Base-by-base conservation (phyloP, 176 grass and related monocot genomes). In the Poa pratensis region DNA sequence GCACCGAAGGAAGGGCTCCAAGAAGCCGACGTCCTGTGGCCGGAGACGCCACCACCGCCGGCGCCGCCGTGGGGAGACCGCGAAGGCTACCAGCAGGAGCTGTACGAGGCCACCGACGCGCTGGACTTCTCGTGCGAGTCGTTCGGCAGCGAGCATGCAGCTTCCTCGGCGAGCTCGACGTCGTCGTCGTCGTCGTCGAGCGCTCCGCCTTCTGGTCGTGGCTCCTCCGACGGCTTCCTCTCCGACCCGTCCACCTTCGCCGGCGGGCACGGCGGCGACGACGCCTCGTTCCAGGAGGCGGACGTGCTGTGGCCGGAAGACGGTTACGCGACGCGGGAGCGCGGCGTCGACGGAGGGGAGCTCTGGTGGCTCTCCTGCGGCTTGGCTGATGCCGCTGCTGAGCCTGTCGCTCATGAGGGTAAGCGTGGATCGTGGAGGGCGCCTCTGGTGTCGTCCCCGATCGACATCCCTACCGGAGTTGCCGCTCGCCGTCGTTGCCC, bases 271-370 rank as follows among this genome's bases (percentile, higher is more conserved):
- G 80, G n/a, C 39, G 32, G 42, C 9, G 22, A n/a, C 51, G 51
- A 24, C 59, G 66, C 46, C 30, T 1, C 70, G 78, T 82, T 93
- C 57, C 69, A 76, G 32, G 88, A 90, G 73, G 75, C 79, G 51
- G 91, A 88, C 82, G 91, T 90, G 49, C 83, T 93, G 64, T 93
- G 91, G 88, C 88, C 91, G 59, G 82, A 92, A 51, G 58, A 39
- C 26, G 77, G 42, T 0, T 59, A 28, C 67, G n/a, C 10, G 57
- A 3, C 16, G 61, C 3, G 24, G 24, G 60, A 16, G 16, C 23
- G 18, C 42, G 78, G 57, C 9, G 15, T n/a, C 60, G 81, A 7
- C 69, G 78, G 42, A 6, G 71, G 71, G 30, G 83, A 23, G 9
- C 60, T 86, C 37, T 81, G 53, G 78, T 63, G 78, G 66, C 10